Conservation (phyloP, 2,329 filamentous ascomycete species). For the Fusarium floridanum region DNA sequence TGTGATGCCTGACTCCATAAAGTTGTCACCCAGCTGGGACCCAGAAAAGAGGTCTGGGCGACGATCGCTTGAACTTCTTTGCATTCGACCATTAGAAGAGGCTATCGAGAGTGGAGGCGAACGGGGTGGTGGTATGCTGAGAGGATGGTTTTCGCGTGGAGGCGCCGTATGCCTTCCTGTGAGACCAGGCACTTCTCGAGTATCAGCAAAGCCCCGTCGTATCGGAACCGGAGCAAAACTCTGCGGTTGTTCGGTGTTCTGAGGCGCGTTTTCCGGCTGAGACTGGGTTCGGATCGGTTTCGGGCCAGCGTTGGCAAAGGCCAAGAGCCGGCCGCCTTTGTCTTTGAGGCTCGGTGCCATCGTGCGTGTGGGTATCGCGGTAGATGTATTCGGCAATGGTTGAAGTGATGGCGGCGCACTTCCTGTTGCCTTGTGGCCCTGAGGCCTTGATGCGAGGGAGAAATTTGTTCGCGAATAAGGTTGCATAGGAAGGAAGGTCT, state of each 20-base stretch:
- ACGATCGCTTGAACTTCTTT: constrained; percentile 27
- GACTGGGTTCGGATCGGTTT: constrained; percentile 36
- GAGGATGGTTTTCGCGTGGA: constrained; percentile 43
- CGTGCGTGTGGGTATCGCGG: constrained; percentile 8
- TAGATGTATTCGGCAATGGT: not conserved
- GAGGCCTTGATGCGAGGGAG: constrained; percentile 19
- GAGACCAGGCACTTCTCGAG: constrained; percentile 54
- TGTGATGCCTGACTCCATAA: constrained; percentile 55
- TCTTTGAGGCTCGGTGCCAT: constrained; percentile 51
- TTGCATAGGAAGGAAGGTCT: constrained; percentile 27
- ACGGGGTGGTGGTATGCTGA: constrained; percentile 42
- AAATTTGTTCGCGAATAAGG: constrained; percentile 23
- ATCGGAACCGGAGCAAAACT: constrained; percentile 32
- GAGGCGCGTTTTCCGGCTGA: constrained; percentile 35
- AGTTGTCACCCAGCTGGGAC: constrained; percentile 55
- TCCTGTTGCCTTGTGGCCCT: constrained; percentile 14
- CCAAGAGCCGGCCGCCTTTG: constrained; percentile 48
- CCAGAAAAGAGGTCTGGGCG: constrained; percentile 52
- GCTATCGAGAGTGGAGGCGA: constrained; percentile 35
- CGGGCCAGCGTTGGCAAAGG: constrained; percentile 47
- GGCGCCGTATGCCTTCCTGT: constrained; percentile 47
- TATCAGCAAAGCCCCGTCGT: constrained; percentile 49
- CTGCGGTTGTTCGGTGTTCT: constrained; percentile 32
- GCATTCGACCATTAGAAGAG: constrained; percentile 37
- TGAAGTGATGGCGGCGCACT: constrained; percentile 12